Evolutionary conservation across 2,329 filamentous ascomycete species (phyloP), one percentile per base, ranked within the genome.

Genomic region (Lanzia echinophila): DNA sequence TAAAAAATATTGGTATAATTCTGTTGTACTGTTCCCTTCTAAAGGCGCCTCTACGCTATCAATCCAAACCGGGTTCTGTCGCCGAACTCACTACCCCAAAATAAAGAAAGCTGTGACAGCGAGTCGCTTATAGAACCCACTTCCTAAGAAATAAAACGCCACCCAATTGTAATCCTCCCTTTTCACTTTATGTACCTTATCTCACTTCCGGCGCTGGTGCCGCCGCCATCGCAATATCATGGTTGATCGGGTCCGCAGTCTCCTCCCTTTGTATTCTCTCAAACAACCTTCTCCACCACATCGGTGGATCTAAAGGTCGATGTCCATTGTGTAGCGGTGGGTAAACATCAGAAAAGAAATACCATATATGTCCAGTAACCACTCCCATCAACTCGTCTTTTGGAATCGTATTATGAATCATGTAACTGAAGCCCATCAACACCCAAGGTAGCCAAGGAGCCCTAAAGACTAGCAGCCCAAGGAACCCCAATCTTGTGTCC

Each of bases 371-470:
- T 10, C 94, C 94, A 38, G 97, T 91, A 10, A 94, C 83, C 15
- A 96, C 90, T 3, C 94, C 94, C 74, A 95, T 90, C 59, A 99
- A 87, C 75, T 99, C 94, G 69, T 97, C 94, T 72, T 95, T 95
- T 3, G 94, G 94, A 41, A 97, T 79, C 5, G 81, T 87, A 6
- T 89, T 89, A 68, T 97, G 90, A 68, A 97, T 79, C n/a, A 96
- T 79, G 44, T 97, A 76, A 66, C 88, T 95, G 72, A 99, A 95
- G 0, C 81, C 86, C 80, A 97, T 91, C 65, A 99, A 72, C 2
- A 99, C 92, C 91, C 92, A 97, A 0, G 94, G 94, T 44, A 99
- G 75, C 71, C 95, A 97, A 1, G 94, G 94, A 20, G 94, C 94
- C 5, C 88, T 90, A 71, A 99, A 97, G 1, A 94, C 88, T 41